Evolutionary conservation across 305 asterid species (phyloP).

Genomic region (Coffea humblotiana): DNA sequence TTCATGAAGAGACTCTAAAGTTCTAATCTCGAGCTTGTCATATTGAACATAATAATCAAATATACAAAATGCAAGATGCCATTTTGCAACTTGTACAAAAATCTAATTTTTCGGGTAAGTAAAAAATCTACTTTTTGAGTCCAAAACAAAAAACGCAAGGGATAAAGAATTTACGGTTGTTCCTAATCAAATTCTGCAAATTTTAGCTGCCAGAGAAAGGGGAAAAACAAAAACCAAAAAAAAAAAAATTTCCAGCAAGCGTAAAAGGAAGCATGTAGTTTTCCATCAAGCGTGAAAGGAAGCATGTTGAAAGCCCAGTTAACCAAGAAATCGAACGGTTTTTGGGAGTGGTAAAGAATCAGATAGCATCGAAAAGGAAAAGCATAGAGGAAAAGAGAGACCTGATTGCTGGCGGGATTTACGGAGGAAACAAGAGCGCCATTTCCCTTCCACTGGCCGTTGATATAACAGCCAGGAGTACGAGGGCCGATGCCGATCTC

Average conservation of each 20-base stretch:
- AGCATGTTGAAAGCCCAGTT: not conserved
- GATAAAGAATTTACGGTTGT: not conserved
- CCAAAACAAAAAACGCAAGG: not conserved
- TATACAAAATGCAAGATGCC: not conserved
- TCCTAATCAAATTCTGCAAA: not conserved
- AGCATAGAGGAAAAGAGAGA: slow-evolving; percentile 7
- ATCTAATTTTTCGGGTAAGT: not conserved
- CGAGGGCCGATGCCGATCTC: slow-evolving; percentile 77
- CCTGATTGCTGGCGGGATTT: slow-evolving; percentile 91
- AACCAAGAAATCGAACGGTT: not conserved
- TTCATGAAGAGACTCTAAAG: not conserved
- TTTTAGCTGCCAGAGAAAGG: not conserved
- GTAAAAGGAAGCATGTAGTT: not conserved
- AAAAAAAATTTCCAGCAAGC: not conserved
- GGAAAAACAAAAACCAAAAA: not conserved
- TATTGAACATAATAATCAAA: not conserved
- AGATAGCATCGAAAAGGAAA: too few species aligned
- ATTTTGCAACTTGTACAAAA: not conserved
- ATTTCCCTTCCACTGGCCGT: slow-evolving; percentile 82
- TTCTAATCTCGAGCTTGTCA: not conserved
- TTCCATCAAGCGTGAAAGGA: not conserved
- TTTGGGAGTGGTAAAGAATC: too few species aligned
- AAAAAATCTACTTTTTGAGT: not conserved
- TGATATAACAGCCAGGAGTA: slow-evolving; percentile 63
- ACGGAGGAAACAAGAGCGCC: slow-evolving; percentile 67